phyloP scores from a whole-genome alignment of 306 rosid genomes.

The Corylus heterophylla region DNA sequence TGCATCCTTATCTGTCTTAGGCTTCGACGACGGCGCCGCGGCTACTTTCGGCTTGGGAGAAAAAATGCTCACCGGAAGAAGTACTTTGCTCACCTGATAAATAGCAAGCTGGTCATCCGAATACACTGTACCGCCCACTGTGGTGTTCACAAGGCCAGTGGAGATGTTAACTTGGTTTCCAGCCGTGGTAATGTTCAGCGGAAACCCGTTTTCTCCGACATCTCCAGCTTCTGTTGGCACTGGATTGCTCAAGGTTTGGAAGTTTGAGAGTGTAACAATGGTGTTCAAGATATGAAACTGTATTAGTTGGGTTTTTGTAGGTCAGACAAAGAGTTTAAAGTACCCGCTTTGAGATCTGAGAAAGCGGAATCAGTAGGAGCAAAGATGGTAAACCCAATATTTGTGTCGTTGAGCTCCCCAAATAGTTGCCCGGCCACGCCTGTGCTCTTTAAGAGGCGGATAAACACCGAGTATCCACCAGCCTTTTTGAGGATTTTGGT shows the following conservation, averaged over 20 bases:
- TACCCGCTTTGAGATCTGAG: conserved; percentile 35
- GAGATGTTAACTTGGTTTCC: conserved; percentile 41
- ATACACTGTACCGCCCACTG: conserved; percentile 35
- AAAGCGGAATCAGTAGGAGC: conserved; percentile 43
- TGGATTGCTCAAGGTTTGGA: conserved; percentile 51
- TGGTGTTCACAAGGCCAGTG: conserved; percentile 41
- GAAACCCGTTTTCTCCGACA: conserved; percentile 22
- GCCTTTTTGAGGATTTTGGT: conserved; percentile 40
- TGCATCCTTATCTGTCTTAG: neutral
- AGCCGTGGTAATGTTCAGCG: conserved; percentile 34
- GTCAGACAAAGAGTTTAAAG: conserved; percentile 33
- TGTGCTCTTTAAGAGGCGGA: conserved; percentile 40
- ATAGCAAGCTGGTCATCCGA: conserved; percentile 38
- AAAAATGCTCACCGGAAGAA: conserved; percentile 36
- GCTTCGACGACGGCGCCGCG: conserved; percentile 14
- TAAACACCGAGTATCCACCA: conserved; percentile 27
- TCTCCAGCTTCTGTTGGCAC: conserved; percentile 46
- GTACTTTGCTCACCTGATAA: conserved; percentile 36
- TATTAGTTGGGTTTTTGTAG: conserved; percentile 35
- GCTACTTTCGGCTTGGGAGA: conserved; percentile 32
- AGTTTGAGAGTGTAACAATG: conserved; percentile 20
- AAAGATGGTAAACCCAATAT: conserved; percentile 31
- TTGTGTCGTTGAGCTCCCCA: conserved; percentile 37
- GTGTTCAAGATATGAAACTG: conserved; percentile 38
- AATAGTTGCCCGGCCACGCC: conserved; percentile 26